Conservation (phyloP, 345 rosid species). For the Eucalyptus leucophloia region DNA sequence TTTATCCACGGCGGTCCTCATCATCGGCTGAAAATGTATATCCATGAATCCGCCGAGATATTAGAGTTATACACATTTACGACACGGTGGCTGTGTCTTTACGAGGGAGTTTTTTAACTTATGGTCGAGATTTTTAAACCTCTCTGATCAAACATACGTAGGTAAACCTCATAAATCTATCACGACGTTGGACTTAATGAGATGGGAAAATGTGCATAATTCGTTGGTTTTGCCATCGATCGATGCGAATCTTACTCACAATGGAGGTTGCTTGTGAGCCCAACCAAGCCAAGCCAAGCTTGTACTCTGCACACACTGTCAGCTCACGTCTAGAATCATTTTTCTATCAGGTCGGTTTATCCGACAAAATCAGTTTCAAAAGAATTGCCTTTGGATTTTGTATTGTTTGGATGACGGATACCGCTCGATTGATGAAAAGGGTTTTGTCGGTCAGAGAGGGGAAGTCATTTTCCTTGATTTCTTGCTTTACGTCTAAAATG, state of each 20-base stretch:
- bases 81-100: not conserved
- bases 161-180: not conserved
- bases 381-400: not conserved
- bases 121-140: not conserved
- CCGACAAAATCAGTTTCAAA: not conserved
- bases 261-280: not conserved
- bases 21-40: not conserved
- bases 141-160: not conserved
- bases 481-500: not conserved
- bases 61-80: not conserved
- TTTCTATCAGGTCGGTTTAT: not conserved
- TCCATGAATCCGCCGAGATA: not conserved
- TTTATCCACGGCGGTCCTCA: not conserved
- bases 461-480: not conserved
- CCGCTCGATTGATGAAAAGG: not conserved
- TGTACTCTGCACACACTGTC: not conserved
- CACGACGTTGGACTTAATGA: not conserved
- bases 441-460: not conserved
- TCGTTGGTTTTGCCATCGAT: not conserved
- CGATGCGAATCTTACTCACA: not conserved
- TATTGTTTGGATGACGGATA: accelerated
- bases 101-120: not conserved
- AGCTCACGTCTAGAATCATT: not conserved
- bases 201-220: not conserved
- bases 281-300: not conserved